Evolutionary conservation across 1,284 basidiomycete species (phyloP), one percentile per base, ranked within the genome.

Genomic region (Flammula alnicola): DNA sequence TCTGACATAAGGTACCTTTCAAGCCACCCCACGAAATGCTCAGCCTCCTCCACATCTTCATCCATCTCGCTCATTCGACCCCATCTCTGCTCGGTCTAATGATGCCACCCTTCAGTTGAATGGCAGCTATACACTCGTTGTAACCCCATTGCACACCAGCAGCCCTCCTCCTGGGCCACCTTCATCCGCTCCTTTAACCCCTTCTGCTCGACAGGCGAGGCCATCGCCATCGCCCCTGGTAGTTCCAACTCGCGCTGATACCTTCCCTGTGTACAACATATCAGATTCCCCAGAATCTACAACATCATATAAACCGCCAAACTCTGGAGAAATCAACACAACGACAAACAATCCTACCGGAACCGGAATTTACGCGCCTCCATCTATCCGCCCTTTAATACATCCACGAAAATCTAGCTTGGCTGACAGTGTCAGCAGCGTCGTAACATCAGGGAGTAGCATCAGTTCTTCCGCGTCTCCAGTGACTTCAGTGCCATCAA

Each of bases 1-100:
- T 46, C 54, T 46, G 52, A 22, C 27, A 1, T 44, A 50, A n/a
- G n/a, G n/a, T 52, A 30, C 42, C 41, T 19, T 52, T 47, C 50
- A 52, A 68, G 60, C 54, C 27, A 65, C 62, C 35, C 63, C 64
- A 25, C 65, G 65, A 14, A 60, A 56, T 36, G 41, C 47, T 17
- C 51, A 58, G 23, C 60, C 56, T 43, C 62, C 63, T 48, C 55
- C 58, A 44, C 58, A 61, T 42, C 54, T 67, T 40, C 68, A 73
- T 54, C 37, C 68, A 44, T 65, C 72, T 49, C 76, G 72, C 27
- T 72, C 71, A 3, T 70, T 72, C 49, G 76, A 79, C 44, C 73
- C 69, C 33, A 49, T 66, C 33, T 62, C 62, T 26, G 56, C 58
- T 16, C 63, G 56, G 23, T 52, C 55, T 26, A 60, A 53, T 41